These are phyloP conservation scores for Arthrobotrys conoides DNA, from an alignment of 2,329 filamentous ascomycete genomes.

Conservation along the genomic window DNA sequence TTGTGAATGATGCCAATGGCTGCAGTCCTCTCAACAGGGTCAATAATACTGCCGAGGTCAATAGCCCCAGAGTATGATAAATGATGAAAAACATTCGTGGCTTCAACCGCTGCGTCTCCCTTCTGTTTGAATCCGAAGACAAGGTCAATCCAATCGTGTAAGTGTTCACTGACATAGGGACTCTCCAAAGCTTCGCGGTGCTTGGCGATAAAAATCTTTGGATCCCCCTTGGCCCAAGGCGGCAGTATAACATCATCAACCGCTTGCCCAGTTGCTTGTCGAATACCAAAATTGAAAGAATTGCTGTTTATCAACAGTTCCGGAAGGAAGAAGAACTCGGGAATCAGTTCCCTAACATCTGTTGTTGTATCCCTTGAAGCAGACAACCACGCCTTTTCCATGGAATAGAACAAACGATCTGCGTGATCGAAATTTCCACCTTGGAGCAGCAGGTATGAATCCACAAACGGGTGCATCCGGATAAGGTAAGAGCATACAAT, in stretches of 20 bases:
- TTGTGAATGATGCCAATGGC: conserved; percentile 98
- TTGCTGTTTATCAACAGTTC: conserved; percentile 97
- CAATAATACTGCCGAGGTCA: conserved; percentile 89
- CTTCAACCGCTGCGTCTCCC: conserved; percentile 90
- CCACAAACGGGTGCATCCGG: conserved; percentile 92
- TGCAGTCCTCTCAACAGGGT: conserved; percentile 86
- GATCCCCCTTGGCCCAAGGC: conserved; percentile 96
- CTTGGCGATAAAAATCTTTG: conserved; percentile 94
- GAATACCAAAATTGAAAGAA: conserved; percentile 89
- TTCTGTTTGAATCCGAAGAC: conserved; percentile 95
- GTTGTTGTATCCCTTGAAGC: conserved; percentile 91
- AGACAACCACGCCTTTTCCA: conserved; percentile 90
- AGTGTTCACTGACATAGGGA: conserved; percentile 86
- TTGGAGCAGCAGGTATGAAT: conserved; percentile 93
- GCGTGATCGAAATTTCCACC: conserved; percentile 97
- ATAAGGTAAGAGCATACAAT: conserved; percentile 97
- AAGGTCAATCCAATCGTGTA: conserved; percentile 96
- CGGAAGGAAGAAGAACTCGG: conserved; percentile 96
- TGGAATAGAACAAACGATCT: conserved; percentile 93
- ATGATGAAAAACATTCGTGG: conserved; percentile 95
- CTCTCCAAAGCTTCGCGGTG: conserved; percentile 96
- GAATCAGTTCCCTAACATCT: conserved; percentile 93
- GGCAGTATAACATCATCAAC: conserved; percentile 92
- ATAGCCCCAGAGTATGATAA: conserved; percentile 94
- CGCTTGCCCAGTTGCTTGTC: conserved; percentile 82